A percentile compares a stretch with the other conserved stretches of the same genome.
These are phyloP conservation scores for Coccomyxa sp. DNA, from an alignment of 139 green algal genomes.

Conservation along the genomic window DNA sequence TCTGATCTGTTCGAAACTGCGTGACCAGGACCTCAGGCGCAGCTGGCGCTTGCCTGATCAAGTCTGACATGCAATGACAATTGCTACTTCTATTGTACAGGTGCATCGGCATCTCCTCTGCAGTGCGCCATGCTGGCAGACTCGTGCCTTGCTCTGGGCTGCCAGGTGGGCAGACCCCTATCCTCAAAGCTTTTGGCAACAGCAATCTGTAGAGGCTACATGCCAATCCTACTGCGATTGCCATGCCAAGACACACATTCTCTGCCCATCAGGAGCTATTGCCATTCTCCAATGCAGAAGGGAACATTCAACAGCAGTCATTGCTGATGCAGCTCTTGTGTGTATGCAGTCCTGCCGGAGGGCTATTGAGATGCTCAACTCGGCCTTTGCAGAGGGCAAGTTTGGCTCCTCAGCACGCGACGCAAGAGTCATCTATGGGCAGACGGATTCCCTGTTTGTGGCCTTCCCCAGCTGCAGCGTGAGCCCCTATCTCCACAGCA, in stretches of 20 bases:
- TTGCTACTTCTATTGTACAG: too few relatives aligned
- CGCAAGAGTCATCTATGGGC: conserved; percentile 63
- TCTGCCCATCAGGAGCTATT: neutral
- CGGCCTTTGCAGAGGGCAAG: conserved; percentile 8
- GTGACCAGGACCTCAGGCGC: too few relatives aligned
- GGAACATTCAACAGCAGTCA: neutral
- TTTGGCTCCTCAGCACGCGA: conserved; percentile 16
- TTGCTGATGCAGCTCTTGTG: neutral
- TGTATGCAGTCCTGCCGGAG: neutral
- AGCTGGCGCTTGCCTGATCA: too few relatives aligned
- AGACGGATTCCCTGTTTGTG: conserved; percentile 74
- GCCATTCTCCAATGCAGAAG: neutral
- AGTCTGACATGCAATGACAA: too few relatives aligned
- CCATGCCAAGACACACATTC: too few relatives aligned
- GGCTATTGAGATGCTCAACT: neutral
- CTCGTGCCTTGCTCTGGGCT: conserved; percentile 70
- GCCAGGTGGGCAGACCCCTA: conserved; percentile 22
- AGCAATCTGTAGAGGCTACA: too few relatives aligned
- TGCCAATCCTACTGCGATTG: too few relatives aligned
- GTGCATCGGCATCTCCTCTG: conserved; percentile 53
- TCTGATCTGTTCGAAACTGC: too few relatives aligned
- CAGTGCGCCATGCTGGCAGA: conserved; percentile 77
- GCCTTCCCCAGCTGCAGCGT: conserved; percentile 11
- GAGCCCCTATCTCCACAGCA: neutral
- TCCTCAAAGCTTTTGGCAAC: neutral